Conservation (phyloP, 202 grass and related monocot genomes). For the Schoenoplectus triqueter region DNA sequence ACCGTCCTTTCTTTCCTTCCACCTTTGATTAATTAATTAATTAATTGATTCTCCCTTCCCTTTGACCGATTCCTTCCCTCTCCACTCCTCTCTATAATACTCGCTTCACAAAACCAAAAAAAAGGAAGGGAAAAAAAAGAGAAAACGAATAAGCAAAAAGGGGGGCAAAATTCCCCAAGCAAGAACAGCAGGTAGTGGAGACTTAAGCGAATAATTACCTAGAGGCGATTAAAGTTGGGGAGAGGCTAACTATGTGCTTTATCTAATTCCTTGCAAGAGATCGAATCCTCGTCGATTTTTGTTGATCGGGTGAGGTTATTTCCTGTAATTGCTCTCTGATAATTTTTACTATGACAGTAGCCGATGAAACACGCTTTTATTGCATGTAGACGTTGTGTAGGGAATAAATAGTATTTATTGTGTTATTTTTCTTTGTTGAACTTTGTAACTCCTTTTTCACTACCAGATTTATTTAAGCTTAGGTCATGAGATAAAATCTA, state of each 20-base stretch:
- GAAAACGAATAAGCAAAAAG: neutral
- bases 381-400: neutral
- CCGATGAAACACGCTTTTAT: neutral
- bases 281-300: neutral
- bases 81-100: neutral
- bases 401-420: neutral
- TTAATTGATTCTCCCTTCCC: neutral
- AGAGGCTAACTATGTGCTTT: neutral
- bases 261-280: neutral
- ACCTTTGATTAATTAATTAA: no score
- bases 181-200: neutral
- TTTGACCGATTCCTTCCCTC: neutral
- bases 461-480: neutral
- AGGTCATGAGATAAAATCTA: neutral
- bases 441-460: neutral
- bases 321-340: neutral
- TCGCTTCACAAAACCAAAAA: neutral
- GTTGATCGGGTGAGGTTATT: conserved; percentile 5
- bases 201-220: neutral
- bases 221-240: neutral
- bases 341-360: neutral
- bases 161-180: neutral
- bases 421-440: neutral
- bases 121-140: neutral
- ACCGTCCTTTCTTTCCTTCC: neutral